These are phyloP conservation scores for Pythium utonaiense DNA, from an alignment of 352 stramenopile species.

Conservation along the genomic window DNA sequence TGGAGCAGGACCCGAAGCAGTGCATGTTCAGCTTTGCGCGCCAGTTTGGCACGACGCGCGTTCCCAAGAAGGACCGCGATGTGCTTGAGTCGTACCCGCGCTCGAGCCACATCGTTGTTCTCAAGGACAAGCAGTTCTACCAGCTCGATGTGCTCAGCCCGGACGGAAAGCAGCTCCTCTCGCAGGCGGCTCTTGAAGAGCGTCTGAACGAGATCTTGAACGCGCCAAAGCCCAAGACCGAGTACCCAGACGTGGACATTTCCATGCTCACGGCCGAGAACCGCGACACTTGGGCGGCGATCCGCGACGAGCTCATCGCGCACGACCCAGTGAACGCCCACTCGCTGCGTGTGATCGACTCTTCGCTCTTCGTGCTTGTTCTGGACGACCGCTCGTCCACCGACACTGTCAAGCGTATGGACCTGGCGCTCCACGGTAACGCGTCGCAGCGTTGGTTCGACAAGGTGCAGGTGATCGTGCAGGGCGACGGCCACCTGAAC, in stretches of 20 bases:
- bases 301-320: conserved; percentile 65
- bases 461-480: conserved; percentile 89
- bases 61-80: conserved; percentile 71
- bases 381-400: conserved; percentile 72
- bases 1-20: conserved; percentile 88
- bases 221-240: conserved; percentile 27
- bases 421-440: conserved; percentile 83
- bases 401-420: conserved; percentile 70
- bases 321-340: conserved; percentile 68
- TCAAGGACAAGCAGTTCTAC: conserved; percentile 84
- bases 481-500: conserved; percentile 79
- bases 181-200: conserved; percentile 60
- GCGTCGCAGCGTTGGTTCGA: conserved; percentile 90
- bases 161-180: conserved; percentile 79
- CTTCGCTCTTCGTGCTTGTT: conserved; percentile 86
- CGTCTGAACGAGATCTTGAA: conserved; percentile 72
- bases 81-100: conserved; percentile 68
- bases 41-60: conserved; percentile 83
- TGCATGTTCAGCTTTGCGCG: conserved; percentile 88
- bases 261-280: conserved; percentile 81
- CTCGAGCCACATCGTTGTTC: conserved; percentile 86
- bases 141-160: conserved; percentile 77
- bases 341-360: conserved; percentile 81
- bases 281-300: conserved; percentile 82
- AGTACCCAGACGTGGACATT: conserved; percentile 52